Evolutionary conservation across 208 protist genomes (phyloP).

Genomic region (Endotrypanum monterogeii): DNA sequence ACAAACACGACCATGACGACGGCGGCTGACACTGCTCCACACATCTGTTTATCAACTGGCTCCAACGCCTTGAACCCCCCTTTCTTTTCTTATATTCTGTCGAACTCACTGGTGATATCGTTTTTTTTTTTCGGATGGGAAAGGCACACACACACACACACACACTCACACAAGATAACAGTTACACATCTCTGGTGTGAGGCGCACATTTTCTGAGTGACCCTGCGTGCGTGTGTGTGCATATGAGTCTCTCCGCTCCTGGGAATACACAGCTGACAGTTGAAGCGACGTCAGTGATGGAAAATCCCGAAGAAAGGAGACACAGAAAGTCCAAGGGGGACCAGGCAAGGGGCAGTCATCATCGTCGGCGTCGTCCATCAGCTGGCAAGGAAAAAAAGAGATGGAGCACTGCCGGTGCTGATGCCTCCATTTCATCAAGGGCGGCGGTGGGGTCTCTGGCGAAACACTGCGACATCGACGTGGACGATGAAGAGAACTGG

Average conservation of each 20-base stretch:
- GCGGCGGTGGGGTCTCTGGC: not conserved
- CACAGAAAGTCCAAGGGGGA: slow-evolving; percentile 14
- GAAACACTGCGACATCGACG: not conserved
- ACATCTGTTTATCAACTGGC: no score
- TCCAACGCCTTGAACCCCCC: no score
- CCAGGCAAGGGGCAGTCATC: not conserved
- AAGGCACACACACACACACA: no score
- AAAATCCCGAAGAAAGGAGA: not conserved
- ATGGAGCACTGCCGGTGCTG: not conserved
- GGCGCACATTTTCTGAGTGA: no score
- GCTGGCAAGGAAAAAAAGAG: slow-evolving; percentile 10
- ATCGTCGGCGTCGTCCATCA: slow-evolving; percentile 1
- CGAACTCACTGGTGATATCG: no score
- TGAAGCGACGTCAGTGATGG: not conserved
- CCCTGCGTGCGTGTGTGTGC: not conserved
- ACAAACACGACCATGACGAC: no score
- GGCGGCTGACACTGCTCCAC: no score
- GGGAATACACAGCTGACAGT: not conserved
- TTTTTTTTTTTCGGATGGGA: no score
- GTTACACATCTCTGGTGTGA: no score
- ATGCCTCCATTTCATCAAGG: not conserved
- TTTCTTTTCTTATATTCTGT: no score
- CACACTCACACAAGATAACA: no score
- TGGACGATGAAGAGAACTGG: slow-evolving; percentile 52
- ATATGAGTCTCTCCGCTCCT: not conserved